Base-by-base conservation (phyloP, 2,329 filamentous ascomycete genomes). In the Phoma sp. region DNA sequence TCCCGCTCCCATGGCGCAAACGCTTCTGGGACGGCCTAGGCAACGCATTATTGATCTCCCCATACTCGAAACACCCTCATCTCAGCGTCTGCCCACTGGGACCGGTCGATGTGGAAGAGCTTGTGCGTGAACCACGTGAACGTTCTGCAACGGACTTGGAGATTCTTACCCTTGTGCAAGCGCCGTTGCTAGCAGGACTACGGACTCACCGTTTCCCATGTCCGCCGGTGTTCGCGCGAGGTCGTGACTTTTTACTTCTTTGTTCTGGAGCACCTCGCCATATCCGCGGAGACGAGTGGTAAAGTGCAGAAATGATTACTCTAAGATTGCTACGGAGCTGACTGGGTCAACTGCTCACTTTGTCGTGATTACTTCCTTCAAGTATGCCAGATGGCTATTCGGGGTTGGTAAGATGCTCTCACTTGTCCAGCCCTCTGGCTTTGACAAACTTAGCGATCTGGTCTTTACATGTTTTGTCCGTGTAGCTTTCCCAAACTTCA, bases 401-500 rank as follows among this genome's bases (percentile, higher is more conserved):
- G 18, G 18, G 18, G 18, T 18, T 18, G 18, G 18, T 18, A 18
- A 18, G 18, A 18, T 18, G 18, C 8, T 13, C 24, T 39, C 70
- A 85, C 61, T 83, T 85, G 57, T 85, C 83, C 58, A 86, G 66
- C 36, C 79, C 81, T 68, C 83, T 81, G 45, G 79, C 80, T 71
- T 85, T 87, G 49, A 88, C 80, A 73, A 87, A 86, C 60, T 84
- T 80, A 7, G 79, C 79, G 64, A 89, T 81, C 59, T 82, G 77
- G 58, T 89, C 86, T 71, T 86, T 88, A 66, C 85, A 86, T 11
- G 78, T 77, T 71, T 87, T 86, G 66, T 89, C 86, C 49, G 78
- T 84, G 67, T 86, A 89, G 55, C 79, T 79, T 61, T 89, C 86
- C 86, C 86, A 89, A 1, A 85, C 76, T 68, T 96, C 90, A 71